Evolutionary conservation across 164 flowering plant genomes (phyloP), one percentile per base, ranked within the genome.

Genomic region (Amborella trichopoda): DNA sequence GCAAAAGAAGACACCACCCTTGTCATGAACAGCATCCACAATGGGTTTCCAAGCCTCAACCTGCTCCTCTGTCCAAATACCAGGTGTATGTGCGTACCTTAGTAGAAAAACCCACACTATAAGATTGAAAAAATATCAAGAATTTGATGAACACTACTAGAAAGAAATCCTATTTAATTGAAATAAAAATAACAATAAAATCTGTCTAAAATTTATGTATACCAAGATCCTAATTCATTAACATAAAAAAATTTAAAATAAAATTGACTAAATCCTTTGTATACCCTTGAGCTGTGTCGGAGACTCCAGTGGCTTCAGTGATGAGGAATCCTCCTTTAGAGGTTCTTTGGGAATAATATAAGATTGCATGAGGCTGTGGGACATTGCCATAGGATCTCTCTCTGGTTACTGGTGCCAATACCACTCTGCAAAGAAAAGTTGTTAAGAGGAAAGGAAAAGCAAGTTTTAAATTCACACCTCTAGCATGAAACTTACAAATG

Each of bases 21-120:
- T 72, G 6, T 53, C 74, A 52, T 72, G 72, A 55, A 69, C 74
- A 48, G 62, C 74, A 49, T 66, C 59, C 1, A 72, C 74, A 46
- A 66, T 72, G 3, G 77, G 77, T 49, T 65, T 72, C 74, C 77
- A 72, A 3, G 71, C 77, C 52, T 72, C 67, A 4, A 69, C 74
- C 25, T 72, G 77, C 59, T 72, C 71, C 32, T 69, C 50, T 23
- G 74, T 72, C 74, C 74, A 72, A 49, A 68, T 66, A 2, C 74
- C 77, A 10, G 77, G 74, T 3, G 71, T 66, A 26, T 63, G 47
- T 10, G 54, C 22, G 40, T 56, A 71, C 49, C 75, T 67, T 49
- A 1, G n/a, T 6, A 62, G 40, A 16, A 26, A 25, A 13, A 16
- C 8, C 40, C 40, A 37, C 10, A 6, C 18, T 37, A 14, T 20